Base-by-base conservation (phyloP, 345 rosid species). In the Dovyalis caffra region DNA sequence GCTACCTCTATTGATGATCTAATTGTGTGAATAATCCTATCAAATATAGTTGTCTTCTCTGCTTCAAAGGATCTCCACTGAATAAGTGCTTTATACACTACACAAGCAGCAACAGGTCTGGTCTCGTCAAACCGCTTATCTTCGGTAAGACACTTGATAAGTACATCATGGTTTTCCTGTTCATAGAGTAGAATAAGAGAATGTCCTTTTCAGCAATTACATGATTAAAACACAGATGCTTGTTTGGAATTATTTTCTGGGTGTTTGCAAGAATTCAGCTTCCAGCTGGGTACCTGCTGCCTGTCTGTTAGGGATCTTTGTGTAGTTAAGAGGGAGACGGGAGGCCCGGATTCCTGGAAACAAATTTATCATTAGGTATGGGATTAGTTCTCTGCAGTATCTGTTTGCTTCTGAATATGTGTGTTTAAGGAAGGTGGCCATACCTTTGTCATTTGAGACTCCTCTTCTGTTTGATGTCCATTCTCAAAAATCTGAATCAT, bases 11-110 rank as follows among this genome's bases (percentile, higher is more conserved):
- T 77, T 43, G 89, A 84, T 2, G 82, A 77, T 73, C 89, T 80
- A 12, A 87, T 84, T 25, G 78, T 77, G 51, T 85, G 89, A 77
- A 85, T 87, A 77, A 89, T 85, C 49, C 83, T 81, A 68, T 87
- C 90, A 79, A 87, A 89, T 69, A 89, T 83, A 67, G 76, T 82
- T 80, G 93, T 83, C 82, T 83, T 87, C 70, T 89, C 90, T 62
- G 87, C 88, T 83, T 89, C 93, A 57, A 89, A 87, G 60, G 84
- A 87, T 79, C 91, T 86, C 93, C 93, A 89, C 37, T 87, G 93
- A 76, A 82, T 84, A 64, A 89, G 86, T 76, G 84, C 43, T 74
- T 84, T 89, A 72, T 86, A 87, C 71, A 87, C 78, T 62, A 82
- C 77, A 77, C 84, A 87, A 58, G 93, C 91, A 75, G 88, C 87